phyloP scores from a whole-genome alignment of 257 asterid species.

The Ocimum tenuiflorum region DNA sequence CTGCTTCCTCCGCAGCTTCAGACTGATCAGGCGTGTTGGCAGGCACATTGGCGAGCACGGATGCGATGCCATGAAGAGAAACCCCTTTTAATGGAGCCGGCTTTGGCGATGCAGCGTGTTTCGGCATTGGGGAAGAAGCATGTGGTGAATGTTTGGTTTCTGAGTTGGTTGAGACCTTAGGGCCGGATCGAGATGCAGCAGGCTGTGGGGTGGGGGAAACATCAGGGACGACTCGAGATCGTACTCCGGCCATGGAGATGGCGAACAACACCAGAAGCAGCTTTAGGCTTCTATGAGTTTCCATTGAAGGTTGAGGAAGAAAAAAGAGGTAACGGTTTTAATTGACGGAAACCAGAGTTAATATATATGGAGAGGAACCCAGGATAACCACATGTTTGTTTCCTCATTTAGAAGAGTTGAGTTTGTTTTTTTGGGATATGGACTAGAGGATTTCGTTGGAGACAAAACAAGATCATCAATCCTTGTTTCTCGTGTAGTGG shows the following conservation, averaged over 20 bases:
- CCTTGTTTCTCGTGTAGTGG: neutral
- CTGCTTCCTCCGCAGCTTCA: neutral
- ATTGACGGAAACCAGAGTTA: too few species aligned
- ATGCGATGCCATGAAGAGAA: neutral
- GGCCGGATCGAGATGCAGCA: neutral
- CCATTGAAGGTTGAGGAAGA: slow-evolving; percentile 15
- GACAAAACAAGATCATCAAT: neutral
- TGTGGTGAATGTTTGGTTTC: neutral
- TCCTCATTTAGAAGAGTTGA: neutral
- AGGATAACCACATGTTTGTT: neutral
- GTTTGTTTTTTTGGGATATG: neutral
- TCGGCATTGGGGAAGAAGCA: neutral
- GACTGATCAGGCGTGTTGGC: neutral
- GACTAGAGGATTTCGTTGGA: neutral
- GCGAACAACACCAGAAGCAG: slow-evolving; percentile 18
- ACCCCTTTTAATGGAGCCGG: neutral
- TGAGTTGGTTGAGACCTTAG: neutral
- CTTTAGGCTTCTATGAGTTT: slow-evolving; percentile 7
- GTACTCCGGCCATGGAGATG: slow-evolving; percentile 4
- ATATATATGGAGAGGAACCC: too few species aligned
- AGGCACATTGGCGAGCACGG: neutral
- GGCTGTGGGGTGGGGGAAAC: slow-evolving; percentile 12
- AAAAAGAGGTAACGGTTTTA: too few species aligned
- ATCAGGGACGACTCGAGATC: slow-evolving; percentile 7
- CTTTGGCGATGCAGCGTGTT: neutral